phyloP scores from a whole-genome alignment of 495 filamentous ascomycete genomes.

The Talaromyces thailandensis region DNA sequence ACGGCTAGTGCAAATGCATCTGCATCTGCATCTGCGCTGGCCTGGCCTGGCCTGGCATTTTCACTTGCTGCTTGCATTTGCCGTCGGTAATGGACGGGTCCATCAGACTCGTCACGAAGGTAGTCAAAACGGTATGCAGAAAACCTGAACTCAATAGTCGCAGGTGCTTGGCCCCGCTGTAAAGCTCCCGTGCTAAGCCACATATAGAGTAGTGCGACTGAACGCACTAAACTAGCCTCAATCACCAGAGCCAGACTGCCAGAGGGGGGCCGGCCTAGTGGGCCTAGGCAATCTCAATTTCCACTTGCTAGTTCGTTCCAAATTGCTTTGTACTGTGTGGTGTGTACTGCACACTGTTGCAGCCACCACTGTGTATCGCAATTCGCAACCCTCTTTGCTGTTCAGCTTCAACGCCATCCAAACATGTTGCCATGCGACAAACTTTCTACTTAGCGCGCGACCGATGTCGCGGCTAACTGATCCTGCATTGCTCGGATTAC shows the following conservation, averaged over 20 bases:
- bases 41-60: neutral
- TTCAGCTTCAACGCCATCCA: neutral
- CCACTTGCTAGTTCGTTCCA: neutral
- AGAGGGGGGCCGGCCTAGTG: neutral
- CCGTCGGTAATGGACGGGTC: neutral
- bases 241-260: too few relatives aligned
- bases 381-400: neutral
- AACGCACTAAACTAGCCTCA: neutral
- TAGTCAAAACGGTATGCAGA: neutral
- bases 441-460: neutral
- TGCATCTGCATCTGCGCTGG: neutral
- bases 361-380: neutral
- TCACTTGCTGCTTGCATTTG: neutral
- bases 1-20: neutral
- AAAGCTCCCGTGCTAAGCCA: neutral
- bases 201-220: neutral
- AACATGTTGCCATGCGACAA: neutral
- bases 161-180: neutral
- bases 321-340: neutral
- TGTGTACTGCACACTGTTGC: neutral
- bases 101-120: neutral
- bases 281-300: neutral
- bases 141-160: neutral
- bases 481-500: neutral
- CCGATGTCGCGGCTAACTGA: neutral